Base-by-base conservation (phyloP, 495 filamentous ascomycete genomes). In the Penicillium simplicissimum region DNA sequence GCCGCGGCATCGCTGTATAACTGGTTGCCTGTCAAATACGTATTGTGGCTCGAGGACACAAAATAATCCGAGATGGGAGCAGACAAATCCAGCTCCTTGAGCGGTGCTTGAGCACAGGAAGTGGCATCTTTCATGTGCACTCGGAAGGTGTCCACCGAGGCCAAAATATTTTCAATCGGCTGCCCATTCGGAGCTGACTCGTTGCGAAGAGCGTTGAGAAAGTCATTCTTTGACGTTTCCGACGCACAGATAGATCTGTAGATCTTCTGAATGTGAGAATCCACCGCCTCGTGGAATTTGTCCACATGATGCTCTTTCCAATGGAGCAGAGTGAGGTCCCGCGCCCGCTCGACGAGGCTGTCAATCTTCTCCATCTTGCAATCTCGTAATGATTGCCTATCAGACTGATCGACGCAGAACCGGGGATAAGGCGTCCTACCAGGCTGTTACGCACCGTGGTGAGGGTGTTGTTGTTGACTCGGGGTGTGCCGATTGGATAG, bases 1-100 rank as follows among this genome's bases (percentile, higher is more conserved):
- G 88, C 87, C 59, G 88, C 92, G 35, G 90, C 87, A 59, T 90
- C 85, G 62, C 92, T 92, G 59, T 87, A 95, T 10, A 98, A 81
- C 75, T 98, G 94, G 70, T 97, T 94, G 0, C 94, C 94, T 0
- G 89, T 92, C 61, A 98, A 81, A 67, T 97, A 98, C 0, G 94
- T 97, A 72, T 98, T 98, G 74, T 98, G 94, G 69, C 91, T 96
- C 25, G 89, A 93, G 54, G 87, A 93, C 62, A 98, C 88, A 69
- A 89, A 98, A 78, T 97, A 98, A 66, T 88, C 90, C 40, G 89
- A 89, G 37, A 97, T 79, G 3, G 92, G 91, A 49, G 83, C 86
- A 8, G 77, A 76, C 49, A 85, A 69, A 68, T 92, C 86, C 49
- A 79, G 73, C 9, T 75, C 68, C 13, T 64, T 57, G 0, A 68